These are phyloP conservation scores for Lactifluus pinguis DNA, from an alignment of 768 basidiomycete genomes.

Conservation along the genomic window DNA sequence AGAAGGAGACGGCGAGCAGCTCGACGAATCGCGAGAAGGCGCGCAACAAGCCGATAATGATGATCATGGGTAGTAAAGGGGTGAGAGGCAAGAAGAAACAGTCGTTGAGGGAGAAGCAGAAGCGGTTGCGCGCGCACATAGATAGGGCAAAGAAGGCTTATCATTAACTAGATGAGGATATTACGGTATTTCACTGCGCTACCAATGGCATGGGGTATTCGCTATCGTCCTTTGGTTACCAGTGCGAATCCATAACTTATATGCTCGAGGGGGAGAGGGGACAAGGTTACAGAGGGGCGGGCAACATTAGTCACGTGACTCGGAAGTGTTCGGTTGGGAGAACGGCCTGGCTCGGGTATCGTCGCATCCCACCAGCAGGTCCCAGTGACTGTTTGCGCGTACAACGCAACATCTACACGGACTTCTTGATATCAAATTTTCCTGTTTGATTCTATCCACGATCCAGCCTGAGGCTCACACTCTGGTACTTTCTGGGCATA, in stretches of 20 bases:
- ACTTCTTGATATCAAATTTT: neutral
- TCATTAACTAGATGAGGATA: neutral
- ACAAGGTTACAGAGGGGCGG: no score
- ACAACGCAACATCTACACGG: no score
- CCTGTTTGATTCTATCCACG: neutral
- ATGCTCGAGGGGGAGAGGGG: no score
- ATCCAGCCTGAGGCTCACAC: neutral
- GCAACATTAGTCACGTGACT: no score
- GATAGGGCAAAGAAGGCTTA: slow-evolving; percentile 50
- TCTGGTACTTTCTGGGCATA: slow-evolving; percentile 2
- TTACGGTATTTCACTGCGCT: no score
- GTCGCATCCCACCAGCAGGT: no score
- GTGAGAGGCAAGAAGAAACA: slow-evolving; percentile 81
- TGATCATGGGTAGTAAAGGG: slow-evolving; percentile 69
- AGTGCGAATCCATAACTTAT: no score
- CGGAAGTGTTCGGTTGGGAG: no score
- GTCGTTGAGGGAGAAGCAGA: slow-evolving; percentile 74
- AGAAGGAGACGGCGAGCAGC: slow-evolving; percentile 71
- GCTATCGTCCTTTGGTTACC: no score
- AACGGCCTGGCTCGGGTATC: no score
- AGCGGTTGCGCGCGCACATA: slow-evolving; percentile 66
- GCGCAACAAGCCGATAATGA: slow-evolving; percentile 93
- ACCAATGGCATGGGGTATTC: no score
- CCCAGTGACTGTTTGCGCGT: no score
- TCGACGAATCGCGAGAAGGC: slow-evolving; percentile 90